These are phyloP conservation scores for Thymus mandschuricus DNA, from an alignment of 257 asterid genomes.

Conservation along the genomic window DNA sequence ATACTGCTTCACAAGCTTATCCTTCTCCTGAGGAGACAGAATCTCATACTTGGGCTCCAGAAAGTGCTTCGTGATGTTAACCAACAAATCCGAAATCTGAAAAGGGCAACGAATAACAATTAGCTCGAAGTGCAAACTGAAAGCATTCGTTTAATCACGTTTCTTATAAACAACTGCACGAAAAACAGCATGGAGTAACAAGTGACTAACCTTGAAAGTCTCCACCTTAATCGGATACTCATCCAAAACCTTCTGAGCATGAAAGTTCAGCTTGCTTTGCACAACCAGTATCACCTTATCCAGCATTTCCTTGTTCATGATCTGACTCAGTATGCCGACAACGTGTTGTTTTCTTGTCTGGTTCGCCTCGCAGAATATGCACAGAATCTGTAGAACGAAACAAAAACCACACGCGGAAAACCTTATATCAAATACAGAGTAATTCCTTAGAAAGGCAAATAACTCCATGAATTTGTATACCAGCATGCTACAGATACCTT, in stretches of 20 bases:
- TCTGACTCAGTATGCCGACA: constrained; percentile 45
- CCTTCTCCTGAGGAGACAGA: constrained; percentile 48
- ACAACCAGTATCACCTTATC: constrained; percentile 50
- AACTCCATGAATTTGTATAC: too few relatives aligned
- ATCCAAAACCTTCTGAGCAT: constrained; percentile 49
- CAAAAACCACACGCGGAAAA: background rate
- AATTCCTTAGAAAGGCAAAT: background rate
- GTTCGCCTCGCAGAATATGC: constrained; percentile 40
- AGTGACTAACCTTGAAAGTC: constrained; percentile 45
- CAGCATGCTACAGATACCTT: background rate
- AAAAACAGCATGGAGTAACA: background rate
- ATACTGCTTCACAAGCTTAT: constrained; percentile 36
- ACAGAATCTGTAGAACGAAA: constrained; percentile 40
- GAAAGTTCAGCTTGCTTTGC: constrained; percentile 48
- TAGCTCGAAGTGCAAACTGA: background rate
- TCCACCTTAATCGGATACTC: constrained; percentile 48
- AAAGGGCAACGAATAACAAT: constrained; percentile 21
- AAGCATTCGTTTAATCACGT: background rate
- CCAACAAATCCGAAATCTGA: constrained; percentile 52
- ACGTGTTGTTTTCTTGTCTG: constrained; percentile 40
- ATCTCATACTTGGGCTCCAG: constrained; percentile 41
- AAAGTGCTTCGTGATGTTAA: constrained; percentile 49
- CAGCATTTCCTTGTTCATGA: constrained; percentile 42
- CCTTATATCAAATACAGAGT: background rate
- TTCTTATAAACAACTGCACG: background rate